Evolutionary conservation across 2,329 filamentous ascomycete genomes (phyloP).

Genomic region (Hypoxylon sp.): DNA sequence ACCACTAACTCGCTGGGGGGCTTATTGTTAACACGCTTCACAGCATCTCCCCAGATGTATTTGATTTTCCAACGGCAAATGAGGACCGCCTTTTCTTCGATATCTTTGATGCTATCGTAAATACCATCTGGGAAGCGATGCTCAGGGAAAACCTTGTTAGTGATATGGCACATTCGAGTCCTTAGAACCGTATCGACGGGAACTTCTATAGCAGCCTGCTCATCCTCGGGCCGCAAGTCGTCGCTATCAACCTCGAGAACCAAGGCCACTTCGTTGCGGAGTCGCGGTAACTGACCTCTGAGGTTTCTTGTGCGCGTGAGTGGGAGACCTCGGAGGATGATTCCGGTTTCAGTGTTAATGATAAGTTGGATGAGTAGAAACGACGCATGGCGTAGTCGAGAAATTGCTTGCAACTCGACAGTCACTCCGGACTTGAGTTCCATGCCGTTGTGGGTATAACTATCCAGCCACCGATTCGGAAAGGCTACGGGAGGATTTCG

Average conservation of each 20-base stretch:
- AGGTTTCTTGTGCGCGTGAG: constrained; percentile 49
- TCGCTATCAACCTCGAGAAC: constrained; percentile 48
- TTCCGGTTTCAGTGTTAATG: constrained; percentile 31
- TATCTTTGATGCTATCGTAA: constrained; percentile 39
- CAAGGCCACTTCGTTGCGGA: constrained; percentile 51
- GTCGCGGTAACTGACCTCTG: constrained; percentile 47
- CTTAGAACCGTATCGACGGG: constrained; percentile 41
- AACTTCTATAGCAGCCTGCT: constrained; percentile 50
- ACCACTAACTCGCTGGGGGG: constrained; percentile 46
- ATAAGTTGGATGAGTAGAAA: constrained; percentile 49
- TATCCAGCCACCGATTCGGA: constrained; percentile 5
- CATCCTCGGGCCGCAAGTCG: constrained; percentile 44
- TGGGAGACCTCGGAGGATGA: constrained; percentile 50
- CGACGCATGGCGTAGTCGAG: constrained; percentile 37
- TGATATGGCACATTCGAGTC: constrained; percentile 50
- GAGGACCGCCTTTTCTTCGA: constrained; percentile 52
- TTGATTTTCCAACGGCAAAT: constrained; percentile 55
- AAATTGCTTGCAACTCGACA: constrained; percentile 40
- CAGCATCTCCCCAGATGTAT: constrained; percentile 48
- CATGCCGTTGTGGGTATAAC: constrained; percentile 32
- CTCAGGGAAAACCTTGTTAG: constrained; percentile 52
- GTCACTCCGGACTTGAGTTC: constrained; percentile 39
- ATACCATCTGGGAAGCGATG: constrained; percentile 38
- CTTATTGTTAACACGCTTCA: constrained; percentile 43
- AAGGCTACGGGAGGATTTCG: constrained; percentile 35